Percentiles rank a stretch among this genome's conserved stretches.
Conservation (phyloP, 306 rosid genomes). For the Medicago ruthenica region DNA sequence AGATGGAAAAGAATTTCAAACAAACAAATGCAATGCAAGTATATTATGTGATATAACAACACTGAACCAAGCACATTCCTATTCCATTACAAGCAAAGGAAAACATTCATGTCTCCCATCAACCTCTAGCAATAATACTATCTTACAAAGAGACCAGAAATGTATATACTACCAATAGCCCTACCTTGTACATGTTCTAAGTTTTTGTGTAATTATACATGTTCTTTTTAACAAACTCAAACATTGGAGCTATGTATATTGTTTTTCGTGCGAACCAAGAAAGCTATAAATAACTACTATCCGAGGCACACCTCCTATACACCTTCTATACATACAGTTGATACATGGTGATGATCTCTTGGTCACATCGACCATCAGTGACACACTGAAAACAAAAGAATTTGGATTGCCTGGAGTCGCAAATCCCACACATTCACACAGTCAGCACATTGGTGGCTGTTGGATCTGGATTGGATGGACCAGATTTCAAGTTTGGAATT, state of each 20-base stretch:
- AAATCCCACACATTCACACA: background rate
- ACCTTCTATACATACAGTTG: background rate
- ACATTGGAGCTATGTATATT: background rate
- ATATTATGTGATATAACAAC: conserved; percentile 18
- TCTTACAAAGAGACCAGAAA: conserved; percentile 2
- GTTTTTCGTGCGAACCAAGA: conserved; percentile 35
- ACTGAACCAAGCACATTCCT: conserved; percentile 9
- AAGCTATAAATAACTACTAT: conserved; percentile 19
- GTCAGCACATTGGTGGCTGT: background rate
- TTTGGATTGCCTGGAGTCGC: too few relatives aligned
- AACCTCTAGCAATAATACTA: background rate
- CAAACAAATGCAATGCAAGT: conserved; percentile 10
- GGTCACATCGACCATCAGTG: conserved; percentile 15
- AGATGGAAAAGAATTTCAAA: background rate
- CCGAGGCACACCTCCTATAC: conserved; percentile 38
- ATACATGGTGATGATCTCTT: conserved; percentile 25
- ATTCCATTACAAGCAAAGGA: conserved; percentile 16
- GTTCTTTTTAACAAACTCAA: conserved; percentile 11
- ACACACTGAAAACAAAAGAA: background rate
- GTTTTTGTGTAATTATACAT: background rate
- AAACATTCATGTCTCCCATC: background rate
- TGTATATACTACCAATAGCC: conserved; percentile 20
- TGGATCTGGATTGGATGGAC: background rate
- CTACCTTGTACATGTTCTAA: conserved; percentile 19
- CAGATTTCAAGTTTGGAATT: background rate